Evolutionary conservation across 441 rosid genomes (phyloP), one percentile per base, ranked within the genome.

Genomic region (Gossypium aridum): DNA sequence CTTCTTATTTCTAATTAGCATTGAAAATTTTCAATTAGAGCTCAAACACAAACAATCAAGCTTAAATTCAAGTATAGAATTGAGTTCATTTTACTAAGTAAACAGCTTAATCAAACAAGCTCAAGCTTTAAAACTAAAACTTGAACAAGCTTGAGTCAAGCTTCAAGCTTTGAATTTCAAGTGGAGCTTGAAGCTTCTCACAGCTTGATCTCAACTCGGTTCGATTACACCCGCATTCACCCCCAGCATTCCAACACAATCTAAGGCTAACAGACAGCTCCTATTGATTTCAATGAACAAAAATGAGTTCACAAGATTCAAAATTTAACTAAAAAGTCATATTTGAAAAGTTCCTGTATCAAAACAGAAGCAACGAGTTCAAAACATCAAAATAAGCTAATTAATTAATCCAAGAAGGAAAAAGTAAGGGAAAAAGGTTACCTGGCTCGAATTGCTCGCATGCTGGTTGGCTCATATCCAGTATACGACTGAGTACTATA

Each of bases 361-460:
- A 65, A 20, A 64, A 45, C 56, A 45, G 54, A 22, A 12, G 47
- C 7, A 7, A 66, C 55, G 4, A 20, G 34, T 51, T 12, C 19
- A 19, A 7, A 7, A 10, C 25, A 22, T 19, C 12, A 20, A 66
- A 66, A 2, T 71, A 55, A 70, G 17, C 3, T 8, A 39, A 5
- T 23, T 23, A 64, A 16, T 22, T 16, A 3, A 26, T 39, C 7
- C 13, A 55, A 19, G 6, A 19, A n/a, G 19, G 57, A 17, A 34
- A 34, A 34, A 34, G 39, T 7, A 34, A 34, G 9, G 4, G 12
- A 19, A 19, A 19, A 7, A 16, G 28, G 66, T 73, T 53, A 95
- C 99, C 99, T 96, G 66, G 99, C 98, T 72, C 99, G 91, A 85
- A 96, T 96, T 4, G 99, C 97, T 51, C 98, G 94, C 99, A 96